Conservation (phyloP, 331 rosid species). For the Erythrophleum ivorense region DNA sequence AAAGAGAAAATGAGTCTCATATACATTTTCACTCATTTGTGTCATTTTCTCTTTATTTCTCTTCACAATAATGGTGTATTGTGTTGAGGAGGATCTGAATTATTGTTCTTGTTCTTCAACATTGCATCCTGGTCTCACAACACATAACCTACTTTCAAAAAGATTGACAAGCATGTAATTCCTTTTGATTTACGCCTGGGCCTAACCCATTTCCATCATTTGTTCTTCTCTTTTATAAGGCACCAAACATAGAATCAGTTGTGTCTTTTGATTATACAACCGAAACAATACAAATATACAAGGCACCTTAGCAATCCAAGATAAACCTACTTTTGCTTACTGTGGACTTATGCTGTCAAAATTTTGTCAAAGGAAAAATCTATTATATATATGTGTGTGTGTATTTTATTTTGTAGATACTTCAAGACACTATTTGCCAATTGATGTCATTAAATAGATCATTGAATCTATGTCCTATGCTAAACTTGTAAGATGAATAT, state of each 20-base stretch:
- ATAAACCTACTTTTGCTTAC: conserved; percentile 83
- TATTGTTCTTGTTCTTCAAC: background rate
- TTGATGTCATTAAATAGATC: conserved; percentile 76
- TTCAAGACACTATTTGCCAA: conserved; percentile 90
- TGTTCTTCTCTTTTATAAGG: conserved; percentile 38
- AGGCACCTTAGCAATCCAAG: conserved; percentile 91
- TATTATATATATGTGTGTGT: background rate
- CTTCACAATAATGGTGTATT: too few relatives aligned
- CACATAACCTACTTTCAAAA: background rate
- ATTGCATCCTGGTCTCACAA: background rate
- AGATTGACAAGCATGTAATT: background rate
- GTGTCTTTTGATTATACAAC: conserved; percentile 81
- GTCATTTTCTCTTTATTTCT: too few relatives aligned
- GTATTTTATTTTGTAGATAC: conserved; percentile 70
- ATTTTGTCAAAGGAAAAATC: conserved; percentile 7
- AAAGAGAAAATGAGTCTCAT: too few relatives aligned
- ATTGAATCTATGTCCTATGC: conserved; percentile 96
- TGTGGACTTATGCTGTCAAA: conserved; percentile 82
- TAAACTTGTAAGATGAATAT: conserved; percentile 75
- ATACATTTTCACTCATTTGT: too few relatives aligned
- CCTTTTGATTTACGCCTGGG: background rate
- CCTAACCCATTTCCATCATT: conserved; percentile 1
- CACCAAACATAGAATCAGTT: conserved; percentile 95
- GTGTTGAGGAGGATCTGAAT: too few relatives aligned
- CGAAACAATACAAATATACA: conserved; percentile 69